Conservation (phyloP, 1,139 yeast genomes). For the Geotrichum citri-aurantii region DNA sequence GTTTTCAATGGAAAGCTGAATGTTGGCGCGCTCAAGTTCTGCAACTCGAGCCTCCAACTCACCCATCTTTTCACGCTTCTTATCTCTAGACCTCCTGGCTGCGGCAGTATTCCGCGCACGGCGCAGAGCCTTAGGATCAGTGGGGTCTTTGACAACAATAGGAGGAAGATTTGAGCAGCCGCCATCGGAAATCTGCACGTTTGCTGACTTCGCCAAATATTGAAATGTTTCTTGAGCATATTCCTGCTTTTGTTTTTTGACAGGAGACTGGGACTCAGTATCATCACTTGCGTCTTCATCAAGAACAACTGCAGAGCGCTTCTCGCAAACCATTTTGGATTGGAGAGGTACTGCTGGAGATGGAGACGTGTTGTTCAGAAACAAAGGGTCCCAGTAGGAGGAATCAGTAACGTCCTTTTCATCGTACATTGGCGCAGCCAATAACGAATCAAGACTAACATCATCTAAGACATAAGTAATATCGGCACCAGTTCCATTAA, state of each 20-base stretch:
- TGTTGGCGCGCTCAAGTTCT: slow-evolving; percentile 37
- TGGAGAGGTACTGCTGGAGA: background rate
- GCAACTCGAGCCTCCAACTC: slow-evolving; percentile 79
- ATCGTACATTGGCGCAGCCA: slow-evolving; percentile 15
- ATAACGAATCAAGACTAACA: slow-evolving; percentile 9
- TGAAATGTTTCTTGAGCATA: background rate
- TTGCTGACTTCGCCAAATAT: background rate
- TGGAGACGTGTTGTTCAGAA: background rate
- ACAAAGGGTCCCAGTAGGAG: background rate
- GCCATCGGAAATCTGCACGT: background rate
- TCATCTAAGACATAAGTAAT: background rate
- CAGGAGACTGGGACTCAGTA: background rate
- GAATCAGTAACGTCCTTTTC: background rate
- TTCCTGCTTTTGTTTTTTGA: background rate
- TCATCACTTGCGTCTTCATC: slow-evolving; percentile 7
- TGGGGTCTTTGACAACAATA: slow-evolving; percentile 46
- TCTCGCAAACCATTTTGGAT: slow-evolving; percentile 14
- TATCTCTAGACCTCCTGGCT: slow-evolving; percentile 90
- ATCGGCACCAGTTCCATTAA: slow-evolving; percentile 1
- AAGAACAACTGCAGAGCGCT: slow-evolving; percentile 21
- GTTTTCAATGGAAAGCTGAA: slow-evolving; percentile 19
- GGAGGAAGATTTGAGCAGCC: slow-evolving; percentile 44
- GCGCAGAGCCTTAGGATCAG: slow-evolving; percentile 66
- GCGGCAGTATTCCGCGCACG: slow-evolving; percentile 97
- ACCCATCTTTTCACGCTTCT: slow-evolving; percentile 81